Base-by-base conservation (phyloP, 2,329 filamentous ascomycete genomes). In the Hymenoscyphus fraxineus region DNA sequence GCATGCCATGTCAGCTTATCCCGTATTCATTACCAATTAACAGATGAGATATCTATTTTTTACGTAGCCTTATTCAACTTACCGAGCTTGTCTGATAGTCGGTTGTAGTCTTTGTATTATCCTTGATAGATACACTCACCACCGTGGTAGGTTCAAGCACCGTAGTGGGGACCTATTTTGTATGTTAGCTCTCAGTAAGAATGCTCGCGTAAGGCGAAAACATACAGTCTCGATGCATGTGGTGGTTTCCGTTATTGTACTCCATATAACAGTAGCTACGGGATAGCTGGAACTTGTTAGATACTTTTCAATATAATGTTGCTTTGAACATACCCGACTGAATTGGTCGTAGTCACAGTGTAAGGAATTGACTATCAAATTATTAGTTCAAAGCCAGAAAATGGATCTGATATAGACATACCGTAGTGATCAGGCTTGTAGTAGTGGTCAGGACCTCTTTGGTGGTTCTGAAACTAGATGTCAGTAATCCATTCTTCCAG, bases 381-480 rank as follows among this genome's bases (percentile, higher is more conserved):
- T 3, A 38, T 57, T 38, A 57, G 55, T 38, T n/a, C 15, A 27
- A 9, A 51, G 19, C 7, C 44, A 16, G 9, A 51, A 51, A 51
- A 10, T 1, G 7, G n/a, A 22, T 10, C 3, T 12, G 1, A 27
- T 3, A 51, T 22, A 3, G 12, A 27, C 10, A 6, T 51, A 51
- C 44, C 44, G 44, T 51, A 3, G 44, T 51, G 7, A 51, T 51
- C 44, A 39, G 16, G 7, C 58, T 61, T 62, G 61, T 60, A 35
- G 64, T 67, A 1, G 67, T 68, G 13, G 67, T 60, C 19, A 62
- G 57, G 10, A 27, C 38, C n/a, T 35, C 19, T 22, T 38, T 59
- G 10, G 57, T 59, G 31, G 61, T 60, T 7, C 66, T 68, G 10
- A 57, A 47, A 2, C 61, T 57, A n/a, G 57, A 66, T 13, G 60